Percentiles rank a stretch among this genome's conserved stretches.
These are phyloP conservation scores for Plantago lanceolata DNA, from an alignment of 305 asterid genomes.

Conservation along the genomic window DNA sequence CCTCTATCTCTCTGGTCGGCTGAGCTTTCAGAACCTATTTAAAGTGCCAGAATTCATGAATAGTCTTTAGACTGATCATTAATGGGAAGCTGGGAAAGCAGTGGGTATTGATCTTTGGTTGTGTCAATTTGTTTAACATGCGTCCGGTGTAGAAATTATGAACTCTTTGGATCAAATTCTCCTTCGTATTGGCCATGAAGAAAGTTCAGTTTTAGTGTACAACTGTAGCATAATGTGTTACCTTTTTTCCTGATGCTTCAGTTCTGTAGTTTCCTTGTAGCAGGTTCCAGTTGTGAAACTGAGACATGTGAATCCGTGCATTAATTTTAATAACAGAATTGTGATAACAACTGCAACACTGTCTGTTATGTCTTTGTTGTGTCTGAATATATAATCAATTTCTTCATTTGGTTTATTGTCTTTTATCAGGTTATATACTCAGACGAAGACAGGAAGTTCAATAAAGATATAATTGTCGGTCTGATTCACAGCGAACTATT, in stretches of 20 bases:
- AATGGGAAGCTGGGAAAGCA: too few species aligned
- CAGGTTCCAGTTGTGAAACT: not conserved
- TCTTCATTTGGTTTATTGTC: constrained; percentile 12
- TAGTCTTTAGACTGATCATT: too few species aligned
- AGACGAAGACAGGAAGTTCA: constrained; percentile 86
- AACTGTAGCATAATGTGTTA: not conserved
- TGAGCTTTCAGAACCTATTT: not conserved
- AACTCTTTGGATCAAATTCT: too few species aligned
- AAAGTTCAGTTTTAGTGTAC: too few species aligned
- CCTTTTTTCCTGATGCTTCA: not conserved
- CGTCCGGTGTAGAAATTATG: not conserved
- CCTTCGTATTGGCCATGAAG: not conserved
- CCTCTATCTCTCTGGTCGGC: not conserved
- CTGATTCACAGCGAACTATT: constrained; percentile 75
- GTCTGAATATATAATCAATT: not conserved
- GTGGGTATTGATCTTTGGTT: not conserved
- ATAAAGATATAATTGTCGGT: constrained; percentile 79
- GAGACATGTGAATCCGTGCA: not conserved
- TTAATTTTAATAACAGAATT: not conserved
- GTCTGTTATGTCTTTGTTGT: not conserved
- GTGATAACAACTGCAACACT: not conserved
- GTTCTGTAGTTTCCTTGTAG: not conserved
- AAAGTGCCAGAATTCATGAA: not conserved
- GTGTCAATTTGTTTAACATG: not conserved
- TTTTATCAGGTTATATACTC: constrained; percentile 78